Evolutionary conservation across 1,284 basidiomycete species (phyloP).

Genomic region (Papiliotrema terrestris): DNA sequence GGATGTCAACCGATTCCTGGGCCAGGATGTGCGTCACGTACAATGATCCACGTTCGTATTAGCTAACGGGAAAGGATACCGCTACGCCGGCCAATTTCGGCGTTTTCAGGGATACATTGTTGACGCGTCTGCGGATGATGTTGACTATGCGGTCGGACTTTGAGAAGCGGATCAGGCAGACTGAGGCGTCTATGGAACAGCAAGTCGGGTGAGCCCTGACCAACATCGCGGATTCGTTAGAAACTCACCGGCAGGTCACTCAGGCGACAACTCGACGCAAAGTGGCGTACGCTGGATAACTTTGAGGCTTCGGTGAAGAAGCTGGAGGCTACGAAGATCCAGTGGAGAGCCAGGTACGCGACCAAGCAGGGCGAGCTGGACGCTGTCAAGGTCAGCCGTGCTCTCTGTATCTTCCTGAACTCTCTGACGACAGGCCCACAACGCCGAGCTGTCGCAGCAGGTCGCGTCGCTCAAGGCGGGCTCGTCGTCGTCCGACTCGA

Average conservation of each 20-base stretch:
- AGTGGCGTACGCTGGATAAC: conserved; percentile 90
- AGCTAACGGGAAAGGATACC: conserved; percentile 34
- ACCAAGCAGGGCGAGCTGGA: conserved; percentile 87
- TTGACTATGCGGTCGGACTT: conserved; percentile 80
- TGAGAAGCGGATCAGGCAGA: conserved; percentile 77
- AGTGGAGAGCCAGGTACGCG: conserved; percentile 78
- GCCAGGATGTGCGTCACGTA: conserved; percentile 66
- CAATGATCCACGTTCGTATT: background rate
- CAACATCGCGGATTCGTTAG: background rate
- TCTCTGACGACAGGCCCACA: conserved; percentile 59
- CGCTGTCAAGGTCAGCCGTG: conserved; percentile 62
- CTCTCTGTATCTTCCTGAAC: background rate
- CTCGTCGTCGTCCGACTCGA: conserved; percentile 49
- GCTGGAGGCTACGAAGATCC: conserved; percentile 74
- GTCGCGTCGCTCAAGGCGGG: conserved; percentile 65
- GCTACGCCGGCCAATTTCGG: conserved; percentile 67
- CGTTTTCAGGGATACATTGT: conserved; percentile 85
- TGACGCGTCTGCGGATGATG: conserved; percentile 76
- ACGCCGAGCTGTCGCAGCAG: conserved; percentile 71
- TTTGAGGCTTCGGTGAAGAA: conserved; percentile 85
- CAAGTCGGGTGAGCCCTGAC: conserved; percentile 45
- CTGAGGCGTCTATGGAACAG: conserved; percentile 56
- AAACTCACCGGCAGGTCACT: conserved; percentile 55
- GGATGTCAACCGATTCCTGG: conserved; percentile 90
- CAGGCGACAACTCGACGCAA: conserved; percentile 78